Base-by-base conservation (phyloP, 1,139 yeast species). In the Candida buenavistaensis region DNA sequence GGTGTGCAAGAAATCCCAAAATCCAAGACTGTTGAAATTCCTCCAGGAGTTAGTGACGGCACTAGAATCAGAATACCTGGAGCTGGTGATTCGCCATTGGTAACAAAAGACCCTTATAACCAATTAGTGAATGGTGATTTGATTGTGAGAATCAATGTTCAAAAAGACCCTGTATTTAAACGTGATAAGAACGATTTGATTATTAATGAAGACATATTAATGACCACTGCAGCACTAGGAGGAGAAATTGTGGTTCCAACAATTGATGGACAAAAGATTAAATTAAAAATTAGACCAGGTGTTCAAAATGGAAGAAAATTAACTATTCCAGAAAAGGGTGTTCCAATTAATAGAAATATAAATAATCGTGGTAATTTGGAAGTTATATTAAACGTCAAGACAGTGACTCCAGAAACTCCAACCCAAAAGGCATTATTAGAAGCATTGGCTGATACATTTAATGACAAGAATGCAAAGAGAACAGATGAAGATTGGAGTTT, bases 141-240 rank as follows among this genome's bases (percentile, higher is more conserved):
- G 56, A 80, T 84, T 44, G 80, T 94, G 15, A 74, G 96, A 47
- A 77, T 92, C 30, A 78, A 80, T 47, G 95, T 92, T 16, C 70
- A 75, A 46, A 80, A 81, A 21, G 97, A 92, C 55, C 73, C 81
- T 21, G 61, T 69, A 23, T 92, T 90, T 61, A 67, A 70, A 32
- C 75, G 96, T 35, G 69, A 68, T 23, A 84, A 84, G 28, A 69
- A 75, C 40, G 79, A 84, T 51, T 72, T 92, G 43, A 59, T 84
- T 39, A 74, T 79, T 51, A 68, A 72, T 23, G 79, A 82, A 34
- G 78, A 78, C 30, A 80, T 92, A 36, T 83, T 94, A 32, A 86
- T 89, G 81, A 92, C 98, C 1, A 92, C 98, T 0, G 98, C 98
- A 2, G 92, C 96, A 0, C 69, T 92, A 32, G 99, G 99, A 39